Conservation (phyloP, 2,329 filamentous ascomycete genomes). For the Fusarium sp. region DNA sequence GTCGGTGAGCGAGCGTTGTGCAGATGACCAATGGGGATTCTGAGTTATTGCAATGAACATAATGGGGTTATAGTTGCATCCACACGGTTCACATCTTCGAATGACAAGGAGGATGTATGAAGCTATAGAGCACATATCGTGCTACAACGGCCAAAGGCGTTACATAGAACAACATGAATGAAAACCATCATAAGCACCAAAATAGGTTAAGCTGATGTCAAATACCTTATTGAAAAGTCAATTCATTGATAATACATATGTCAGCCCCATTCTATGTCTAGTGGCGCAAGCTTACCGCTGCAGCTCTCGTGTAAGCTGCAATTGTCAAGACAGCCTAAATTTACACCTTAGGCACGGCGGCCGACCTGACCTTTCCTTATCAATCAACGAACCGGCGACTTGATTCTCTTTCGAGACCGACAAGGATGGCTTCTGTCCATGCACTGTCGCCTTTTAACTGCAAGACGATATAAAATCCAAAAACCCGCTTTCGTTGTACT, state of each 20-base stretch:
- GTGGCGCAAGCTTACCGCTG: conserved; percentile 37
- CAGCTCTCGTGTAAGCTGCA: conserved; percentile 24
- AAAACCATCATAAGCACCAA: neutral
- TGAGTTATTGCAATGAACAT: neutral
- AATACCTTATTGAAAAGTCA: neutral
- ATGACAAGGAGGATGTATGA: neutral
- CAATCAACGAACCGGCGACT: neutral
- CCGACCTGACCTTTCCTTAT: conserved; percentile 2
- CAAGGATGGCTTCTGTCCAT: conserved; percentile 32
- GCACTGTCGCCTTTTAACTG: conserved; percentile 11
- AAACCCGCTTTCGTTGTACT: neutral
- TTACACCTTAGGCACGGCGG: conserved; percentile 14
- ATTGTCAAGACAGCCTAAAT: conserved; percentile 10
- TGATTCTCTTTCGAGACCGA: conserved; percentile 8
- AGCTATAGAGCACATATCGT: neutral
- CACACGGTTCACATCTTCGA: neutral
- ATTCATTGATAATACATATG: conserved; percentile 19
- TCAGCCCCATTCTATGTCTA: conserved; percentile 21
- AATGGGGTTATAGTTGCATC: neutral
- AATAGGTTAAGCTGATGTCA: neutral
- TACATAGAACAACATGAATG: conserved; percentile 12
- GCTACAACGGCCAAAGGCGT: neutral
- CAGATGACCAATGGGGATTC: neutral
- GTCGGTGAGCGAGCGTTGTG: conserved; percentile 37
- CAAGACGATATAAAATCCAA: neutral